Evolutionary conservation across 106 monocot genomes (phyloP), one percentile per base, ranked within the genome.

Genomic region (Apostasia ramifera): DNA sequence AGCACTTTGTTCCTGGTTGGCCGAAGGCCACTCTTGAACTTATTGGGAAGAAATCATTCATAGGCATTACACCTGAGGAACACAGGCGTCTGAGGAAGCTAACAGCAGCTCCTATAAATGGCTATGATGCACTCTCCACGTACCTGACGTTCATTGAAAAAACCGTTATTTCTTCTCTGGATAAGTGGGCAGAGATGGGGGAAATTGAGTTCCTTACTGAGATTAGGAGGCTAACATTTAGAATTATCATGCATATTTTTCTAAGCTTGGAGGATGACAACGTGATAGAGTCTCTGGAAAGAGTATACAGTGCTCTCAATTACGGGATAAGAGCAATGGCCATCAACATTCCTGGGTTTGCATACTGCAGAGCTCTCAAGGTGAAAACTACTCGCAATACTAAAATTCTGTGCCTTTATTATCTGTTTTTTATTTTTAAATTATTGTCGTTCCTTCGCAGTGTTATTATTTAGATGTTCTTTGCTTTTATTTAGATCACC

Each of bases 251-350:
- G 82, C 86, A 87, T 63, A 97, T 97, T 72, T 97, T 92, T 60
- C 71, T 97, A 1, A 79, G 85, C 62, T 77, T 74, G 4, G 92
- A 76, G 63, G 53, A 67, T 50, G 83, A 89, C 4, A 53, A 38
- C 43, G 47, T 87, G 3, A 62, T 71, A 47, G 67, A 70, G 5
- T 70, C 76, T 1, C 56, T 97, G 70, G 97, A 92, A 66, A 84
- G 50, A 63, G 84, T 82, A 7, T 97, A 97, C 60, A 81, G 86
- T 14, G 84, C 91, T 55, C 74, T 95, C 58, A 95, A 95, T 68
- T 73, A 84, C 65, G 95, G 95, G 4, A 77, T 95, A 75, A 77
- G 95, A 70, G 95, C 95, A 5, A 86, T 95, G 92, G 91, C 95
- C 12, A 95, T 95, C 57, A 84, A 95, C 55, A 5, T 95, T 44